Base-by-base conservation (phyloP, 23 red algal genomes). In the Cyanidiococcus yangmingshanensis region DNA sequence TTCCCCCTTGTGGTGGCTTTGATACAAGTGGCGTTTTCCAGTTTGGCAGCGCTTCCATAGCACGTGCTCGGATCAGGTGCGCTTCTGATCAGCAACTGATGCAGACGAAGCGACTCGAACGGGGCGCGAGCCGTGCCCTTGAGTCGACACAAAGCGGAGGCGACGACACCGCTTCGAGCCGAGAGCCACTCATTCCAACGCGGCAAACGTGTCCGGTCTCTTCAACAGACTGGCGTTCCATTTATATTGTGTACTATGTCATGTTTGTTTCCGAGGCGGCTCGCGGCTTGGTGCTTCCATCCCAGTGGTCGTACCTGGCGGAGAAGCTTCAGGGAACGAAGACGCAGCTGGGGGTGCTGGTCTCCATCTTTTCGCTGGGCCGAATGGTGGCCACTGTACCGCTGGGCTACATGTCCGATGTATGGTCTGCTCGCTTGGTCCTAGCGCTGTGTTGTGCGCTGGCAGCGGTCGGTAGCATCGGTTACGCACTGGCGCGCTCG, bases 361-460 rank as follows among this genome's bases (percentile, higher is more conserved):
- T 97, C n/a, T 87, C 87, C 26, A 82, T 76, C 16, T 97, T 97
- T 74, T 97, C 93, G 15, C 59, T 89, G 29, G 93, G 93, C 29
- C 67, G 93, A 25, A 88, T 97, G 84, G 40, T 80, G 50, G 85
- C 93, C 25, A 90, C 93, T 38, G 80, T 97, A 31, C 93, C 93
- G 16, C 58, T 90, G 35, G 93, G 93, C 27, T 89, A 80, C 33
- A 25, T 83, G 16, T 89, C 85, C 1, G 93, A 97, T 82, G 41
- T 16, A 7, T 74, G 80, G 59, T 91, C 93, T 57, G 83, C 84
- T 35, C 40, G 83, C 2, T 59, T 58, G 2, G 87, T 97, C 32
- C 79, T 91, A 1, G 38, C 39, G 31, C 50, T 75, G 39, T 87
- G 85, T 27, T 82, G 68, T 0, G n/a, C 77, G 39, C 40, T 90